phyloP scores from a whole-genome alignment of 2,329 filamentous ascomycete species.

The Colletotrichum nymphaeae region DNA sequence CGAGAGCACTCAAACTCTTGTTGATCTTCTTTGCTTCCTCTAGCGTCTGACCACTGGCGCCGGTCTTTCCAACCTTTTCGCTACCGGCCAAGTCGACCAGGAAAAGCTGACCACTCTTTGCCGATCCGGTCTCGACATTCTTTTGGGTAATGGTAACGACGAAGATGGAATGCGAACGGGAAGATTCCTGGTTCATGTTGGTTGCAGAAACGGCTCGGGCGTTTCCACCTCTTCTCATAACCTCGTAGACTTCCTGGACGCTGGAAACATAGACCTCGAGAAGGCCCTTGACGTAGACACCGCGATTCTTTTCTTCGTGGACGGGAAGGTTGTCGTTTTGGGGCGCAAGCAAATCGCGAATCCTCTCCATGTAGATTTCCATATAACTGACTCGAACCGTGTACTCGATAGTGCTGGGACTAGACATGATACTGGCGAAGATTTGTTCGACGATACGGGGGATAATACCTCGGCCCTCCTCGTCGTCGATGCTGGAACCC shows the following conservation, averaged over 20 bases:
- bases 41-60: conserved; percentile 94
- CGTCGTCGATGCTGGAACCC: conserved; percentile 93
- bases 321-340: conserved; percentile 96
- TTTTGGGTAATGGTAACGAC: conserved; percentile 97
- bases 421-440: conserved; percentile 93
- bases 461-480: conserved; percentile 90
- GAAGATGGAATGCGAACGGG: conserved; percentile 97
- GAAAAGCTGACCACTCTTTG: conserved; percentile 96
- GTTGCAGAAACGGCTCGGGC: conserved; percentile 93
- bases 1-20: conserved; percentile 97
- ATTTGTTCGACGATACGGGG: conserved; percentile 98
- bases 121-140: conserved; percentile 94
- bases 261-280: conserved; percentile 96
- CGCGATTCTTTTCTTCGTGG: conserved; percentile 97
- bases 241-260: conserved; percentile 95
- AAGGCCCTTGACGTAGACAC: conserved; percentile 96
- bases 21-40: conserved; percentile 99
- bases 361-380: conserved; percentile 99
- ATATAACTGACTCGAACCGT: conserved; percentile 99
- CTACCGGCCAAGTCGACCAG: conserved; percentile 97
- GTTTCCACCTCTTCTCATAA: conserved; percentile 92
- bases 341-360: conserved; percentile 90
- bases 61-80: conserved; percentile 98
- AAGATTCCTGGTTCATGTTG: conserved; percentile 99
- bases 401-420: conserved; percentile 94